A percentile compares a stretch with the other conserved stretches of the same genome.
phyloP scores from a whole-genome alignment of 306 rosid species.

The Abrus pulchellus region DNA sequence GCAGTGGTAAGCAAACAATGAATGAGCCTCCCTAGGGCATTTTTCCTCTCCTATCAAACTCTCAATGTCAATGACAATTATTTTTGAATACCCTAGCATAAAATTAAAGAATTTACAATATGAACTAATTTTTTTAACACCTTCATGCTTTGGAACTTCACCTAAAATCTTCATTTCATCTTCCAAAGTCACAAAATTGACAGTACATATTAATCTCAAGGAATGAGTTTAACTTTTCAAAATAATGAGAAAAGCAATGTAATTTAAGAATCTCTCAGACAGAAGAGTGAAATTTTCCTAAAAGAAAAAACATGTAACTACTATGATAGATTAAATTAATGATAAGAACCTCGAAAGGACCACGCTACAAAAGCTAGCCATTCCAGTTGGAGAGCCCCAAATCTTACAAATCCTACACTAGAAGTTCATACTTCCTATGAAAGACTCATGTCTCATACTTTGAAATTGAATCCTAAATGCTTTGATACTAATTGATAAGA shows the following conservation, averaged over 20 bases:
- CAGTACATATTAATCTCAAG: neutral
- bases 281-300: neutral
- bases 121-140: neutral
- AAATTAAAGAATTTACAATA: neutral
- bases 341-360: too few species aligned
- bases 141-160: neutral
- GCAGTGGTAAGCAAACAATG: neutral
- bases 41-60: neutral
- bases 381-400: too few species aligned
- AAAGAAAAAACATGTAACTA: neutral
- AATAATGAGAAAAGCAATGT: neutral
- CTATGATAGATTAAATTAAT: neutral
- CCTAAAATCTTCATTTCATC: slow-evolving; percentile 10
- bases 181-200: neutral
- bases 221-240: neutral
- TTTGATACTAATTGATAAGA: too few species aligned
- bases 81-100: slow-evolving; percentile 23
- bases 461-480: too few species aligned
- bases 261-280: neutral
- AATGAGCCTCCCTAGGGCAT: neutral
- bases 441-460: too few species aligned
- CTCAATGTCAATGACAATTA: neutral
- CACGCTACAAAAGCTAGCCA: too few species aligned
- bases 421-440: too few species aligned
- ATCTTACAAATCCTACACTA: too few species aligned